Evolutionary conservation across 1,139 yeast species (phyloP).

Genomic region (Kluyveromyces sp.): DNA sequence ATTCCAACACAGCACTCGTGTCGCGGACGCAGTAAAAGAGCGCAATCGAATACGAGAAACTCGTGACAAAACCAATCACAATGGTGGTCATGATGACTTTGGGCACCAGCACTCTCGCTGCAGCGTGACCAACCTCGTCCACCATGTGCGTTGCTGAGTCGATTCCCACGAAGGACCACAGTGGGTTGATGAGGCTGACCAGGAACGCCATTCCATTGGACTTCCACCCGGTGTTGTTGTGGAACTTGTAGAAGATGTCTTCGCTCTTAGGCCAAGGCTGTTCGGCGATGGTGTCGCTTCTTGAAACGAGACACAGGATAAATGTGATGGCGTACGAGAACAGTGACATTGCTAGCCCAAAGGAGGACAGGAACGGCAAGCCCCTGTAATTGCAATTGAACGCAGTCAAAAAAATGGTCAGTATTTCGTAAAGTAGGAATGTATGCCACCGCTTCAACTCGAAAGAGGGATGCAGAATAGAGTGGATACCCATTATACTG

Average conservation of each 20-base stretch:
- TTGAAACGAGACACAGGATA: slow-evolving; percentile 40
- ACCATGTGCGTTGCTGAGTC: slow-evolving; percentile 59
- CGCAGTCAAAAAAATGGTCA: slow-evolving; percentile 28
- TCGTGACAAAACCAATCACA: slow-evolving; percentile 47
- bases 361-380: slow-evolving; percentile 34
- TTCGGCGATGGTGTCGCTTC: slow-evolving; percentile 27
- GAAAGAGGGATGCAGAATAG: slow-evolving; percentile 38
- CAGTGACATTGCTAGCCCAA: slow-evolving; percentile 43
- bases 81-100: slow-evolving; percentile 50
- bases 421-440: slow-evolving; percentile 37
- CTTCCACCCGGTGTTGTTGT: slow-evolving; percentile 51
- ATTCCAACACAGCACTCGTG: slow-evolving; percentile 37
- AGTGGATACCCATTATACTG: slow-evolving; percentile 44
- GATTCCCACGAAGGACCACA: slow-evolving; percentile 52
- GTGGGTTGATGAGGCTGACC: slow-evolving; percentile 53
- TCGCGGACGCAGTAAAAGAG: slow-evolving; percentile 52
- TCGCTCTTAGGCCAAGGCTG: slow-evolving; percentile 35
- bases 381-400: slow-evolving; percentile 33
- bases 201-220: slow-evolving; percentile 48
- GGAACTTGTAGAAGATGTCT: slow-evolving; percentile 44
- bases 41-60: slow-evolving; percentile 38
- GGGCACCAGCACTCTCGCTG: slow-evolving; percentile 46
- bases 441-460: slow-evolving; percentile 44
- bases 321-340: slow-evolving; percentile 42
- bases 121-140: slow-evolving; percentile 40